phyloP scores from a whole-genome alignment of 768 basidiomycete genomes.

The Tylopilus subfusipes region DNA sequence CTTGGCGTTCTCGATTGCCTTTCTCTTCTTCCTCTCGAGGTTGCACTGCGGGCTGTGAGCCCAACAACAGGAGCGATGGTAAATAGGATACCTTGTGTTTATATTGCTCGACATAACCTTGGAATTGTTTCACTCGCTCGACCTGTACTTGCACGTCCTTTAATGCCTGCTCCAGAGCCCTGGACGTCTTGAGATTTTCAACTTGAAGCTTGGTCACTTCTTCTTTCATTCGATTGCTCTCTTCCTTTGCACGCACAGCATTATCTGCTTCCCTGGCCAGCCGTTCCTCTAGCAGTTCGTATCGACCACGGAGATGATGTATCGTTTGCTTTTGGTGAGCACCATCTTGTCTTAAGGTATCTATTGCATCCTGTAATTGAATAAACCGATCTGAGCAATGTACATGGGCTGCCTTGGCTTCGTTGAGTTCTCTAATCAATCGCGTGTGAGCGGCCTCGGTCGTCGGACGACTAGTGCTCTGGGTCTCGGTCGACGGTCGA shows the following conservation, averaged over 20 bases:
- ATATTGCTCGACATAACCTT: conserved; percentile 17
- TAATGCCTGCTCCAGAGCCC: conserved; percentile 13
- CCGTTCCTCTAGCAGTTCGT: conserved; percentile 12
- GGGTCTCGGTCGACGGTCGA: conserved; percentile 5
- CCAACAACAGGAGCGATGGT: background rate
- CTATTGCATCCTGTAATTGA: conserved; percentile 13
- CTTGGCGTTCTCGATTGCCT: conserved; percentile 18
- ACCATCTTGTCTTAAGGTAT: conserved; percentile 4
- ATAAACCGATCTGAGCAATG: conserved; percentile 8
- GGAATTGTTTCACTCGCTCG: conserved; percentile 24
- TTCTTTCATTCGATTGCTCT: conserved; percentile 17
- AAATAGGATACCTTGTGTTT: conserved; percentile 22
- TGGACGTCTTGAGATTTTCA: conserved; percentile 22
- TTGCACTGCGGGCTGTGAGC: conserved; percentile 13
- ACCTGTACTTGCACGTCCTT: conserved; percentile 13
- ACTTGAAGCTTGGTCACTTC: conserved; percentile 20
- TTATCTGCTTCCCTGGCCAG: conserved; percentile 5
- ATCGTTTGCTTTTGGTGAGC: conserved; percentile 6
- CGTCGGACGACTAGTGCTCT: background rate
- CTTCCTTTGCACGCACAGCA: conserved; percentile 6
- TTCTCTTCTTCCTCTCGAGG: conserved; percentile 27
- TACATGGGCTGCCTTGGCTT: conserved; percentile 12
- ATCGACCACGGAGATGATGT: conserved; percentile 15
- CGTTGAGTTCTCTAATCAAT: conserved; percentile 12
- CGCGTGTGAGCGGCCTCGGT: conserved; percentile 8